Conservation (phyloP, 257 asterid species). For the Thymus quinquecostatus region DNA sequence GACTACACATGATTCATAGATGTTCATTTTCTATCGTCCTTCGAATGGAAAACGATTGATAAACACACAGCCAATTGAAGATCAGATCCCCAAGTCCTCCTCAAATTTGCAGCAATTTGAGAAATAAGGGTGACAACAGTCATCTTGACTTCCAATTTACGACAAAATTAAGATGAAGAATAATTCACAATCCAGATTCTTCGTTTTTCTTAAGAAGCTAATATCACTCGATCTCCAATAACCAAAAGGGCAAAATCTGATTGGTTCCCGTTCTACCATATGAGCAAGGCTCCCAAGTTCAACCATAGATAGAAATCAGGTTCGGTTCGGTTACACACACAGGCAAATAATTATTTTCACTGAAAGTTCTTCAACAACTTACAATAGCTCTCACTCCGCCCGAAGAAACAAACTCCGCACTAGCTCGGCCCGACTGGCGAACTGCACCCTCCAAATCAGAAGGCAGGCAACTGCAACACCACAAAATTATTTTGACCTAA, state of each 20-base stretch:
- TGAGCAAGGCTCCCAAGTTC: background rate
- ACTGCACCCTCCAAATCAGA: slow-evolving; percentile 96
- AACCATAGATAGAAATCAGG: background rate
- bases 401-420: slow-evolving; percentile 74
- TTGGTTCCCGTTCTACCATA: background rate
- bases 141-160: background rate
- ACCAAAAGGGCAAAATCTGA: background rate
- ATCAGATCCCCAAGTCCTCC: background rate
- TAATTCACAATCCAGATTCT: background rate
- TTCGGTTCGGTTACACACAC: background rate
- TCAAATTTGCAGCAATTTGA: background rate
- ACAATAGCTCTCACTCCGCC: slow-evolving; percentile 94
- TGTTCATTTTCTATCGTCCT: background rate
- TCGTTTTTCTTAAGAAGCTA: background rate
- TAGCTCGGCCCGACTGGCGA: slow-evolving; percentile 83
- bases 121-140: background rate
- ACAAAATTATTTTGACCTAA: background rate
- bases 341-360: background rate
- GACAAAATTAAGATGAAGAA: background rate
- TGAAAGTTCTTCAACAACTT: slow-evolving; percentile 33
- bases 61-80: background rate
- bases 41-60: background rate
- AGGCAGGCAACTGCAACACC: slow-evolving; percentile 82
- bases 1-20: background rate
- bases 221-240: slow-evolving; percentile 3